Percentiles rank a stretch among this genome's conserved stretches.
Conservation (phyloP, 2,329 filamentous ascomycete genomes). For the Penicillium sp. region DNA sequence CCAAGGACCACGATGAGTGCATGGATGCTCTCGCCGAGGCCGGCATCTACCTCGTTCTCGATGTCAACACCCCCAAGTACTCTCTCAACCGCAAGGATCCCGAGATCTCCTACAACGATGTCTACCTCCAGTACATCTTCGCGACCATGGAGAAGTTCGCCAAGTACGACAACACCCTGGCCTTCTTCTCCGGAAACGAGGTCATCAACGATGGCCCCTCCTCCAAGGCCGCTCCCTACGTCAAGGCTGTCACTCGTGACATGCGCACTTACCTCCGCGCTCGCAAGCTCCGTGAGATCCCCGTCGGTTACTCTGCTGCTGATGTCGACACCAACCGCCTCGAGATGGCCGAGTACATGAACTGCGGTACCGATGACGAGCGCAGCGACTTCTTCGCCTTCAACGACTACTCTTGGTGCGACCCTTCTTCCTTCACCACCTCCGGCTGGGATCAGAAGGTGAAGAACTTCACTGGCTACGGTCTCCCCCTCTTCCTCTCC, state of each 20-base stretch:
- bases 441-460: constrained; percentile 89
- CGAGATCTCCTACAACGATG: constrained; percentile 75
- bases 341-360: constrained; percentile 87
- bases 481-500: constrained; percentile 86
- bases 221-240: constrained; percentile 64
- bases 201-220: constrained; percentile 68
- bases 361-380: constrained; percentile 80
- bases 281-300: constrained; percentile 61
- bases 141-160: constrained; percentile 81
- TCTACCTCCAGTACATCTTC: constrained; percentile 81
- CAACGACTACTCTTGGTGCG: constrained; percentile 77
- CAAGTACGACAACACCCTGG: constrained; percentile 79
- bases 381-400: constrained; percentile 86
- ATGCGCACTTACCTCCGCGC: constrained; percentile 66
- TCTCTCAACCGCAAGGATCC: constrained; percentile 76
- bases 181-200: constrained; percentile 80
- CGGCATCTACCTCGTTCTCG: constrained; percentile 86
- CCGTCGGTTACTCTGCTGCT: constrained; percentile 72
- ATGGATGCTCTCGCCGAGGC: constrained; percentile 77
- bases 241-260: constrained; percentile 75
- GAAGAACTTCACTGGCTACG: constrained; percentile 79
- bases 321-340: constrained; percentile 81
- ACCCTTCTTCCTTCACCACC: constrained; percentile 68
- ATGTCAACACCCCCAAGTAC: constrained; percentile 88
- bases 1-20: constrained; percentile 73